phyloP scores from a whole-genome alignment of 2,329 filamentous ascomycete species.

The Neofusicoccum umdonicola region DNA sequence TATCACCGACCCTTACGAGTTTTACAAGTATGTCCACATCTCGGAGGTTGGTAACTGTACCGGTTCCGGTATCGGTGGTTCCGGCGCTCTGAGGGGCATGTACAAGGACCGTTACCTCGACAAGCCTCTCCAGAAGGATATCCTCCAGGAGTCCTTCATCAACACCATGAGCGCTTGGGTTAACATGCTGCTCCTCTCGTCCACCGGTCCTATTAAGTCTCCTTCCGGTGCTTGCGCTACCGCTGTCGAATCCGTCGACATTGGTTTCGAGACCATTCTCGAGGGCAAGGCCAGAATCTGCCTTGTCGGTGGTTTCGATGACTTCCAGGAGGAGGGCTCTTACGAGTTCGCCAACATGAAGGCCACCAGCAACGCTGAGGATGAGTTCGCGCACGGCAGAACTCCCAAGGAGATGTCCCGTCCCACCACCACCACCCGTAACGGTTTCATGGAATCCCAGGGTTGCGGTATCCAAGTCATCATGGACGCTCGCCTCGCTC shows the following conservation, averaged over 20 bases:
- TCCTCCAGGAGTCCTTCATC: conserved; percentile 99
- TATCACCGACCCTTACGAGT: conserved; percentile 98
- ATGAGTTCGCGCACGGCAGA: conserved; percentile 92
- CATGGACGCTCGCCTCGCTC: conserved; percentile 92
- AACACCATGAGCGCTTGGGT: conserved; percentile 99
- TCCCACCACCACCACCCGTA: conserved; percentile 92
- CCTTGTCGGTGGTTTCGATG: conserved; percentile 97
- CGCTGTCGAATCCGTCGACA: conserved; percentile 94
- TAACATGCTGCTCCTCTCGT: conserved; percentile 97
- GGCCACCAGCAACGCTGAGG: conserved; percentile 95
- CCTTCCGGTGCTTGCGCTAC: conserved; percentile 97
- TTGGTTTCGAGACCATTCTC: conserved; percentile 96
- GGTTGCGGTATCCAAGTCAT: conserved; percentile 97
- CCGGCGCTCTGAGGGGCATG: conserved; percentile 89
- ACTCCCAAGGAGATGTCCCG: conserved; percentile 98
- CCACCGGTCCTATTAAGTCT: conserved; percentile 97
- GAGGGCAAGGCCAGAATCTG: conserved; percentile 97
- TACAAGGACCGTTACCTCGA: conserved; percentile 97
- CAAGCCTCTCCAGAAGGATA: conserved; percentile 97
- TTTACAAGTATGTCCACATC: conserved; percentile 99
- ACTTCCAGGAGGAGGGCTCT: conserved; percentile 98
- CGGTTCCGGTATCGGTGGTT: conserved; percentile 96
- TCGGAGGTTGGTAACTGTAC: conserved; percentile 98
- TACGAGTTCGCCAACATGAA: conserved; percentile 99
- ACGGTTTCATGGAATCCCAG: conserved; percentile 99